Base-by-base conservation (phyloP, 202 grass and related monocot species). In the Eragrostis tef region DNA sequence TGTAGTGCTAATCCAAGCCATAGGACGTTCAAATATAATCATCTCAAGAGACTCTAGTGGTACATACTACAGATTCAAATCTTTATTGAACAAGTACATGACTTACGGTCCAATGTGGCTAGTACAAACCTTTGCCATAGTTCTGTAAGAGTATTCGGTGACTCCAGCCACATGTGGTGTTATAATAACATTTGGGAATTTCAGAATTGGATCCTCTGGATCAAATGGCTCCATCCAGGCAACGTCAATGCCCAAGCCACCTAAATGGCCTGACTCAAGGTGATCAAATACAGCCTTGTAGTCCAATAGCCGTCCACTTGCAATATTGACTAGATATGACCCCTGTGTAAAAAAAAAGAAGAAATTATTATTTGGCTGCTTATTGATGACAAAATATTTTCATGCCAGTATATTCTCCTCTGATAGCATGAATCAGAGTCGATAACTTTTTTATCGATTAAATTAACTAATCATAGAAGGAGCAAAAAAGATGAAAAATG, bases 121-220 rank as follows among this genome's bases (percentile, higher is more conserved):
- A 83, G 73, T 54, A 26, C 47, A 51, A 82, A 98, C 95, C 95
- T 93, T 98, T 67, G 92, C 95, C 95, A 93, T 98, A 17, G 86
- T 85, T 86, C 90, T 87, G 64, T 93, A 90, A 44, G 90, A 94
- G 17, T 88, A 81, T 72, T 98, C 84, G 0, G 92, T 98, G 68
- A 98, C 82, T n/a, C 95, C 95, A 34, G 88, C 95, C 64, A 98
- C 69, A 90, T 98, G 95, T 20, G 95, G 95, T n/a, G 95, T 94
- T 65, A 98, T 88, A 66, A 98, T 75, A 79, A 98, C 95, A 83
- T 98, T 98, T 57, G 92, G 77, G 53, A 98, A 79, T 88, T 93
- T 93, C 43, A 98, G 74, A 85, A 98, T 88, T 50, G 90, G 88
- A 71, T 98, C 95, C n/a, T 98, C 85, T 57, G 95, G 92, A 81